Evolutionary conservation across 2,329 filamentous ascomycete species (phyloP).

Genomic region (Trichophyton benhamiae): DNA sequence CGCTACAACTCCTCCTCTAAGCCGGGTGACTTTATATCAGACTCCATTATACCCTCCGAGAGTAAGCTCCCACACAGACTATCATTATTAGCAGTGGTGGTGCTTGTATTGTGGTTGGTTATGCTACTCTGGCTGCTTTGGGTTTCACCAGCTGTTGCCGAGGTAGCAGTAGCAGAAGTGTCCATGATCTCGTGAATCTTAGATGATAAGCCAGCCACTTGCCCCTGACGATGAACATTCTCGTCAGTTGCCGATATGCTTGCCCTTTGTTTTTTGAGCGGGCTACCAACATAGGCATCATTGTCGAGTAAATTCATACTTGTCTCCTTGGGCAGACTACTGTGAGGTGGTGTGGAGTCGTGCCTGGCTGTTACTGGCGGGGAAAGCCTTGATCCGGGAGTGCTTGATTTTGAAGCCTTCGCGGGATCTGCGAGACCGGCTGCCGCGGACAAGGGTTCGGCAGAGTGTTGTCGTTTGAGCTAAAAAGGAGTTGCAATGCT

Average conservation of each 20-base stretch:
- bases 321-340: slow-evolving; percentile 7
- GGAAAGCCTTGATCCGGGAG: slow-evolving; percentile 27
- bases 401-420: slow-evolving; percentile 32
- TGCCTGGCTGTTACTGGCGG: slow-evolving; percentile 22
- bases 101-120: not conserved
- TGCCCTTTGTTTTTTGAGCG: slow-evolving; percentile 36
- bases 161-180: slow-evolving; percentile 4
- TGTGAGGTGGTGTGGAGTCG: slow-evolving; percentile 27
- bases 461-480: slow-evolving; percentile 56
- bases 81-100: not conserved
- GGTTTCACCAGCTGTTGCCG: not conserved
- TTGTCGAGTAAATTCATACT: slow-evolving; percentile 20
- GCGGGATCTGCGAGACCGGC: slow-evolving; percentile 24
- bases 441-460: slow-evolving; percentile 39
- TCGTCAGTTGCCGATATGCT: slow-evolving; percentile 34
- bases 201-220: slow-evolving; percentile 28
- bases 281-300: slow-evolving; percentile 32
- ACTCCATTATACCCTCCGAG: slow-evolving; percentile 6
- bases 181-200: slow-evolving; percentile 29
- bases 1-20: slow-evolving; percentile 9
- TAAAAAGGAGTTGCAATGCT: slow-evolving; percentile 20
- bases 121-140: not conserved
- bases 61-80: not conserved
- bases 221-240: slow-evolving; percentile 28
- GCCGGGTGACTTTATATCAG: slow-evolving; percentile 5